Evolutionary conservation across 2,329 filamentous ascomycete genomes (phyloP).

Genomic region (Colletotrichum tropicale): DNA sequence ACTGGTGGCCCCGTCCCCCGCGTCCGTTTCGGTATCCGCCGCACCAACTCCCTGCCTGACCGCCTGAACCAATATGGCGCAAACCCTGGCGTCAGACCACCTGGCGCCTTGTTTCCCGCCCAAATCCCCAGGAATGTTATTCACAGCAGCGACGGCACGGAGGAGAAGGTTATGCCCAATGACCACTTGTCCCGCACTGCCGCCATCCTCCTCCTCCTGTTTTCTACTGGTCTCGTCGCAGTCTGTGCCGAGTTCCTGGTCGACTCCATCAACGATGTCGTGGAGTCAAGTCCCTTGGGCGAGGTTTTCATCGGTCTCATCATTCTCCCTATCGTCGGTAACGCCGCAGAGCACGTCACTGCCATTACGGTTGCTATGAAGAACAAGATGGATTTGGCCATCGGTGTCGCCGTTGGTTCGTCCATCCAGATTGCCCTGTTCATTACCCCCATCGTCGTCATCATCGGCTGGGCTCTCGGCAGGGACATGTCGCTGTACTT

Average conservation of each 20-base stretch:
- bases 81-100: slow-evolving; percentile 41
- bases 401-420: slow-evolving; percentile 73
- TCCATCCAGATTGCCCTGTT: slow-evolving; percentile 77
- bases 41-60: slow-evolving; percentile 77
- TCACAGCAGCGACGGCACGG: slow-evolving; percentile 27
- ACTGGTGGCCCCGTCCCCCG: slow-evolving; percentile 55
- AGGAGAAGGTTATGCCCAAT: slow-evolving; percentile 34
- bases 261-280: slow-evolving; percentile 68
- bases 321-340: slow-evolving; percentile 74
- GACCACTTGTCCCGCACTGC: slow-evolving; percentile 59
- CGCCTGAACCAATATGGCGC: slow-evolving; percentile 54
- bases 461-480: slow-evolving; percentile 72
- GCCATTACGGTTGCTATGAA: slow-evolving; percentile 73
- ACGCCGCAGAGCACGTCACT: slow-evolving; percentile 76
- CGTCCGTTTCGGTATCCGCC: slow-evolving; percentile 68
- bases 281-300: slow-evolving; percentile 58
- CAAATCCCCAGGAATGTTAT: slow-evolving; percentile 45
- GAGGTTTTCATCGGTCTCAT: slow-evolving; percentile 76
- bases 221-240: slow-evolving; percentile 70
- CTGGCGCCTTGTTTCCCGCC: slow-evolving; percentile 55
- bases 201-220: slow-evolving; percentile 65
- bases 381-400: slow-evolving; percentile 79
- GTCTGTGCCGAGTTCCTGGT: slow-evolving; percentile 75
- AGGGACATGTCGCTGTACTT: slow-evolving; percentile 83
- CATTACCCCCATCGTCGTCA: slow-evolving; percentile 72